Evolutionary conservation across 2,329 filamentous ascomycete genomes (phyloP).

Genomic region (Cercospora sp.): DNA sequence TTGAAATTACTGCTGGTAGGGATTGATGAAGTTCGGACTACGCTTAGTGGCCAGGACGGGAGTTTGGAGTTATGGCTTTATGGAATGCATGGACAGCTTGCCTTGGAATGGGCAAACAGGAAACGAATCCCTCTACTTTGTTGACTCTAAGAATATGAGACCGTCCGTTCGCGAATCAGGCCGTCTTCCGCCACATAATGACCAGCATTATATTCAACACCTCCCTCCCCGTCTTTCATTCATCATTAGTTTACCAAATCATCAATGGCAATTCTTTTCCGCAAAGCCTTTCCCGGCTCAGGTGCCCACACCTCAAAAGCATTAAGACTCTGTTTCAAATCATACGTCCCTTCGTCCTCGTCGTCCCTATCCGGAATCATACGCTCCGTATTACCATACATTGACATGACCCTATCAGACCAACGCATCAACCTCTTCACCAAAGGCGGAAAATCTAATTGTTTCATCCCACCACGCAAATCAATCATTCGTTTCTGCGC

Average conservation of each 20-base stretch:
- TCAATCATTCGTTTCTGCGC: constrained; percentile 39
- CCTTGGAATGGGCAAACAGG: too few species aligned
- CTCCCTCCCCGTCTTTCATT: not conserved
- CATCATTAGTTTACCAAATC: constrained; percentile 27
- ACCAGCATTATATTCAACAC: not conserved
- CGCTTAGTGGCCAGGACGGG: not conserved
- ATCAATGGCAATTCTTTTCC: constrained; percentile 33
- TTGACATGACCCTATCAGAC: constrained; percentile 37
- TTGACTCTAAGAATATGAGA: too few species aligned
- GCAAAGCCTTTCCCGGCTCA: constrained; percentile 30
- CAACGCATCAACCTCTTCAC: constrained; percentile 39
- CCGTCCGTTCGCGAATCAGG: not conserved
- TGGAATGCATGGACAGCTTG: not conserved
- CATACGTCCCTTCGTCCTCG: constrained; percentile 21
- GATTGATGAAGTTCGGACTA: not conserved
- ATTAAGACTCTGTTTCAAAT: constrained; percentile 32
- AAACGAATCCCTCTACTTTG: too few species aligned
- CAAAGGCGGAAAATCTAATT: constrained; percentile 34
- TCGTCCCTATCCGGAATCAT: constrained; percentile 33
- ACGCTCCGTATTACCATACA: constrained; percentile 33
- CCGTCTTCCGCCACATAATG: not conserved
- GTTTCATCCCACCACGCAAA: constrained; percentile 36
- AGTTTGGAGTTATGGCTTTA: not conserved
- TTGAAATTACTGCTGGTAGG: not conserved
- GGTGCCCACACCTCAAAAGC: constrained; percentile 36